Evolutionary conservation across 2,329 filamentous ascomycete species (phyloP).

Genomic region (Paraphoma sp.): DNA sequence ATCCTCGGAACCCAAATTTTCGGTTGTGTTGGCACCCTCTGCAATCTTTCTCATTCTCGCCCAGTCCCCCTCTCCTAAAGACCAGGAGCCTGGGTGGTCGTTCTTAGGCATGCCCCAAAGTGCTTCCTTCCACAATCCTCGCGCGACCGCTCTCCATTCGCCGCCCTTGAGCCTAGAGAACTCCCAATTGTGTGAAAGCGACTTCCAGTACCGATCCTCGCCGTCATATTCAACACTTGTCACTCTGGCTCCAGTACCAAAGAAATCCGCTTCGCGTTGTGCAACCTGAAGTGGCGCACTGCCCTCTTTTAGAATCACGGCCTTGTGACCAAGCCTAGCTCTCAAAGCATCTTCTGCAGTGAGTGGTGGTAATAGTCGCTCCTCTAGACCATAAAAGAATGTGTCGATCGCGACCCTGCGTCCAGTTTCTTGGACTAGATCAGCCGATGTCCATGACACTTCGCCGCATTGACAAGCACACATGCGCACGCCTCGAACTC

Average conservation of each 20-base stretch:
- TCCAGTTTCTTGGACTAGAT: conserved; percentile 4
- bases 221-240: neutral
- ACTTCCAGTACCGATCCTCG: neutral
- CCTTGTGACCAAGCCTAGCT: neutral
- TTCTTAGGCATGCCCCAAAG: neutral
- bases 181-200: neutral
- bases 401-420: conserved; percentile 1
- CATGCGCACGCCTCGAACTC: conserved; percentile 1
- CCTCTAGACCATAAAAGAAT: conserved; percentile 1
- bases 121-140: neutral
- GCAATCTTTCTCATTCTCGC: neutral
- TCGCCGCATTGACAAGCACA: conserved; percentile 2
- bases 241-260: neutral
- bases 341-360: neutral
- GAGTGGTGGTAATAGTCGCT: neutral
- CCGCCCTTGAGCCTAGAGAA: neutral
- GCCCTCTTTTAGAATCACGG: neutral
- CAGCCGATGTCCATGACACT: conserved; percentile 1
- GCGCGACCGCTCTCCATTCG: neutral
- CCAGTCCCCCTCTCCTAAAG: conserved; percentile 1
- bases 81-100: neutral
- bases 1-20: neutral
- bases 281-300: neutral
- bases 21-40: neutral
- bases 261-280: neutral